Base-by-base conservation (phyloP, 306 rosid genomes). In the Malus asiatica region DNA sequence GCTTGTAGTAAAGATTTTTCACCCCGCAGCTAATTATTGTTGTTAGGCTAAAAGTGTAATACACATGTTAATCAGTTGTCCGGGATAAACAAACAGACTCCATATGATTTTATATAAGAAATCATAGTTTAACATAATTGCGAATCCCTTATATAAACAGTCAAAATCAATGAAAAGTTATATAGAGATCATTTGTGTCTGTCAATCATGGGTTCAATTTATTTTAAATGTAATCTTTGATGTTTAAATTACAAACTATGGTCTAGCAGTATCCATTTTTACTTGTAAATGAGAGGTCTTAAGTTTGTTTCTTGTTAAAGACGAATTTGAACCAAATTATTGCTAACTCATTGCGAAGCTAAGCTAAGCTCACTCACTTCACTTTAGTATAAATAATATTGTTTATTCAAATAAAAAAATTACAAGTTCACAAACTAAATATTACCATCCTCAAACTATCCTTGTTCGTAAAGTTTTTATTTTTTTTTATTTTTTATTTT, bases 271-370 rank as follows among this genome's bases (percentile, higher is more conserved):
- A 35, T 35, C 3, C 0, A 35, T 35, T 35, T 35, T 35, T 1
- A 35, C 0, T 35, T 35, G 40, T 35, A 35, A 33, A 1, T 33
- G 0, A 33, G 0, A 33, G 1, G 1, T 33, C 35, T 4, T 33
- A 33, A 1, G 0, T 33, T 33, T 0, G 1, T 33, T 33, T 33
- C 0, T 33, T 1, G 35, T 5, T 1, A 33, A 33, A 33, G 0
- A 0, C 35, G 6, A 33, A 33, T 33, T 4, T 33, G 35, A 33
- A 33, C 1, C 6, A 30, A 35, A 6, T 7, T 35, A 35, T 35
- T 35, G 0, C 0, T 35, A 6, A 0, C 40, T 1, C 40, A 35
- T 1, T 35, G 9, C 2, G 9, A 25, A 25, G 25, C 25, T 25
- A 35, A 35, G 9, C 0, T 35, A 35, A 5, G 8, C 1, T 6